Evolutionary conservation across 2,329 filamentous ascomycete species (phyloP).

Genomic region (Trichoderma aggressivum): DNA sequence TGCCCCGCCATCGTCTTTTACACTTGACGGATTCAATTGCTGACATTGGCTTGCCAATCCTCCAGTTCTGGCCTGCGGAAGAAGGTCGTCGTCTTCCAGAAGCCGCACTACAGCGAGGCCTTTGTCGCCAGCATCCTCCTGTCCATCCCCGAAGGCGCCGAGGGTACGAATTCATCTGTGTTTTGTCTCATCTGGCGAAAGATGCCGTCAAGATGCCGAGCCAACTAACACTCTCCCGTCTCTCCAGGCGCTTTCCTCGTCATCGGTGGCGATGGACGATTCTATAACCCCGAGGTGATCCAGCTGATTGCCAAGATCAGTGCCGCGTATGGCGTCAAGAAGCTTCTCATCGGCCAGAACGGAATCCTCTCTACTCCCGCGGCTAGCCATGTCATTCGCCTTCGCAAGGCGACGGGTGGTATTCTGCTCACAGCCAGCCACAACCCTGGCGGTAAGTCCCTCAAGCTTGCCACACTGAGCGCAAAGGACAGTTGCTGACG

Average conservation of each 20-base stretch:
- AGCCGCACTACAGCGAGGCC: constrained; percentile 91
- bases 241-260: constrained; percentile 73
- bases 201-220: not conserved
- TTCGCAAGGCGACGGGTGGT: constrained; percentile 90
- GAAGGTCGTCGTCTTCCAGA: constrained; percentile 97
- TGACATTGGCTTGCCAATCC: constrained; percentile 18
- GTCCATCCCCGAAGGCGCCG: constrained; percentile 89
- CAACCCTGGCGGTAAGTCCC: constrained; percentile 85
- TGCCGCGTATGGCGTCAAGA: constrained; percentile 97
- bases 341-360: constrained; percentile 92
- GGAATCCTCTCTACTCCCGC: constrained; percentile 96
- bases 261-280: constrained; percentile 95
- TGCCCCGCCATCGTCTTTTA: constrained; percentile 13
- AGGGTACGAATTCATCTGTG: constrained; percentile 50
- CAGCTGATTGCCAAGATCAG: constrained; percentile 97
- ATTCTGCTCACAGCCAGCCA: constrained; percentile 96
- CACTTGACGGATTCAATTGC: not conserved
- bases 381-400: constrained; percentile 92
- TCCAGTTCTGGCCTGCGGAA: constrained; percentile 92
- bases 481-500: not conserved
- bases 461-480: not conserved
- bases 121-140: constrained; percentile 93
- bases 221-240: constrained; percentile 23
- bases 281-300: constrained; percentile 94
- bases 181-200: not conserved